Conservation (phyloP, 805 yeast species). For the Myxozyma geophila region DNA sequence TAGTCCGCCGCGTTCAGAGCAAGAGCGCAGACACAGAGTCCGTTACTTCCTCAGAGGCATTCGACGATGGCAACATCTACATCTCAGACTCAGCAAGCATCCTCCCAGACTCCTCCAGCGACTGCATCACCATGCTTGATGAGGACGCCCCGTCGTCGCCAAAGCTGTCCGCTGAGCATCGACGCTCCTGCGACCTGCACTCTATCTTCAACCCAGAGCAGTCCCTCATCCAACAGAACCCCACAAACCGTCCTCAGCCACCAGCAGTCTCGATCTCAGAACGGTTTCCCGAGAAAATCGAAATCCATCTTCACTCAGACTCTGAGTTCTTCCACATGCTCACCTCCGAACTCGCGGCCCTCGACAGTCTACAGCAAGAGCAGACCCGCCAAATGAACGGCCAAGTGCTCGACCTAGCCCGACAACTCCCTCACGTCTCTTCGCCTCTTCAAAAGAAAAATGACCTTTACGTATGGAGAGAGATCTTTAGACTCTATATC, state of each 20-base stretch:
- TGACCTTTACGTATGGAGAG: constrained; percentile 73
- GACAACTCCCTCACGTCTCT: constrained; percentile 48
- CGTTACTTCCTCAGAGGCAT: not conserved
- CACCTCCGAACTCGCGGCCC: constrained; percentile 56
- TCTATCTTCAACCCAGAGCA: not conserved
- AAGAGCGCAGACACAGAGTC: constrained; percentile 12
- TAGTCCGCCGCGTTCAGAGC: constrained; percentile 24
- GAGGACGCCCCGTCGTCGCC: not conserved
- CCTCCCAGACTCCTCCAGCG: constrained; percentile 1
- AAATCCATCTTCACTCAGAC: constrained; percentile 59
- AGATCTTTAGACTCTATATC: constrained; percentile 64
- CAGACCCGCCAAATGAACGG: constrained; percentile 52
- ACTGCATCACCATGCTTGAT: constrained; percentile 5
- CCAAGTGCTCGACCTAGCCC: constrained; percentile 52
- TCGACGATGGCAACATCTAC: constrained; percentile 4
- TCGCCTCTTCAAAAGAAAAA: constrained; percentile 49
- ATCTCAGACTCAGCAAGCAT: constrained; percentile 4
- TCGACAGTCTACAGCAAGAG: constrained; percentile 50
- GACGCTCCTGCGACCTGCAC: constrained; percentile 6
- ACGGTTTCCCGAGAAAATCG: constrained; percentile 24
- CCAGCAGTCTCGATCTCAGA: not conserved
- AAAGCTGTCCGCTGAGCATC: not conserved
- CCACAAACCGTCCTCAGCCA: not conserved
- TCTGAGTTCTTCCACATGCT: constrained; percentile 63
- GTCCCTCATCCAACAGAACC: not conserved